Evolutionary conservation across 768 basidiomycete genomes (phyloP).

Genomic region (Rhodotorula diobovata): DNA sequence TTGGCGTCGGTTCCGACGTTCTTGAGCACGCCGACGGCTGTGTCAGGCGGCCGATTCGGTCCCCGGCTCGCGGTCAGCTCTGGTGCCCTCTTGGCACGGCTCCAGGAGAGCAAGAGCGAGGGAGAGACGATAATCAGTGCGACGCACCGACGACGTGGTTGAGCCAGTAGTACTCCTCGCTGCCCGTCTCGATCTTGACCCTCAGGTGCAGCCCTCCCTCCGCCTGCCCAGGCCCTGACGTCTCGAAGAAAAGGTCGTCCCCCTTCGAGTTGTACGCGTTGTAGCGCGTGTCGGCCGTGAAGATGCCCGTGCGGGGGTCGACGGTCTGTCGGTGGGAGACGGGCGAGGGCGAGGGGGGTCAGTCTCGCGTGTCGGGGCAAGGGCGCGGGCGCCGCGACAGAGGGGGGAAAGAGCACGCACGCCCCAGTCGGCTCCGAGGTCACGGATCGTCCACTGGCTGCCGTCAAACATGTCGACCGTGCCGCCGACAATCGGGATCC

Average conservation of each 20-base stretch:
- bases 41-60: too few species aligned
- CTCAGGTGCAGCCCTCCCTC: slow-evolving; percentile 9
- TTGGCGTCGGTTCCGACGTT: neutral
- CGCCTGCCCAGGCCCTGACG: neutral
- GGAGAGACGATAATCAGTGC: too few species aligned
- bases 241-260: slow-evolving; percentile 21
- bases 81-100: too few species aligned
- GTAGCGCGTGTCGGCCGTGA: slow-evolving; percentile 26
- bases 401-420: too few species aligned
- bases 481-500: slow-evolving; percentile 18
- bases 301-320: slow-evolving; percentile 24
- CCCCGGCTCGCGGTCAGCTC: too few species aligned
- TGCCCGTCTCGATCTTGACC: slow-evolving; percentile 17
- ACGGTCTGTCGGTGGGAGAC: neutral
- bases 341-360: neutral
- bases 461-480: neutral
- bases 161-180: slow-evolving; percentile 7
- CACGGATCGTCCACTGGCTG: slow-evolving; percentile 1
- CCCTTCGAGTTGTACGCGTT: slow-evolving; percentile 9
- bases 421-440: slow-evolving; percentile 3
- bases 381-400: neutral
- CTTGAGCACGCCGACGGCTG: slow-evolving; percentile 8
- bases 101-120: too few species aligned
- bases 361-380: neutral
- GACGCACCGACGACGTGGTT: slow-evolving; percentile 23